Percentiles rank a stretch among this genome's conserved stretches.
These are phyloP conservation scores for Allodekkera sacchari DNA, from an alignment of 805 yeast species.

Conservation along the genomic window DNA sequence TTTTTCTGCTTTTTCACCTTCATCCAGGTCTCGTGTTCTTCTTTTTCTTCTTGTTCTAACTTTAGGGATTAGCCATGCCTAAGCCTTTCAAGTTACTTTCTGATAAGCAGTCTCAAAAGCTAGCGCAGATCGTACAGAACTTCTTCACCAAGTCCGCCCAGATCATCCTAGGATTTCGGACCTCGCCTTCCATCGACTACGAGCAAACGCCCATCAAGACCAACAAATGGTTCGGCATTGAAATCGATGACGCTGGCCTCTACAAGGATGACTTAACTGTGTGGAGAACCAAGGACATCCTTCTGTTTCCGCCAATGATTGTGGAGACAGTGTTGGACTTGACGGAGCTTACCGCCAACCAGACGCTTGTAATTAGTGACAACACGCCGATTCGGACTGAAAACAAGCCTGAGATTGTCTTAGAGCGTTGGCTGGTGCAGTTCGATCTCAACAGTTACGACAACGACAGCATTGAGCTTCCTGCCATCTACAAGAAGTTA, in stretches of 20 bases:
- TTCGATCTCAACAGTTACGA: conserved; percentile 45
- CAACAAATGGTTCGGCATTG: conserved; percentile 59
- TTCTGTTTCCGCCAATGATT: conserved; percentile 68
- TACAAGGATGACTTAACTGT: conserved; percentile 48
- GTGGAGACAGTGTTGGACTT: conserved; percentile 57
- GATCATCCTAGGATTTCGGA: conserved; percentile 28
- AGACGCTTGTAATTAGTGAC: conserved; percentile 15
- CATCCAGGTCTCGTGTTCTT: too few species aligned
- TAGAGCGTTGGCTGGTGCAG: conserved; percentile 91
- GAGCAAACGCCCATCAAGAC: conserved; percentile 10
- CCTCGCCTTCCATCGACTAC: conserved; percentile 1
- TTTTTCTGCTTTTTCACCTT: too few species aligned
- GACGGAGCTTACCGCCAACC: conserved; percentile 15
- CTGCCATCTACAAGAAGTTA: conserved; percentile 65
- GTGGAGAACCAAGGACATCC: conserved; percentile 46
- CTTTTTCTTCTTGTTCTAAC: too few species aligned
- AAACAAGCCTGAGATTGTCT: conserved; percentile 73
- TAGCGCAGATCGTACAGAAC: conserved; percentile 34
- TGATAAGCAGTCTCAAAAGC: conserved; percentile 23
- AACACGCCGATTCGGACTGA: conserved; percentile 47
- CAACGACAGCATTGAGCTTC: conserved; percentile 42
- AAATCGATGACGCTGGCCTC: conserved; percentile 28
- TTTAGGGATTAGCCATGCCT: background rate
- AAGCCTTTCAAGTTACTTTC: conserved; percentile 18
- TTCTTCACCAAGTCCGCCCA: conserved; percentile 60